These are phyloP conservation scores for Eutypa lata DNA, from an alignment of 2,329 filamentous ascomycete genomes.

Conservation along the genomic window DNA sequence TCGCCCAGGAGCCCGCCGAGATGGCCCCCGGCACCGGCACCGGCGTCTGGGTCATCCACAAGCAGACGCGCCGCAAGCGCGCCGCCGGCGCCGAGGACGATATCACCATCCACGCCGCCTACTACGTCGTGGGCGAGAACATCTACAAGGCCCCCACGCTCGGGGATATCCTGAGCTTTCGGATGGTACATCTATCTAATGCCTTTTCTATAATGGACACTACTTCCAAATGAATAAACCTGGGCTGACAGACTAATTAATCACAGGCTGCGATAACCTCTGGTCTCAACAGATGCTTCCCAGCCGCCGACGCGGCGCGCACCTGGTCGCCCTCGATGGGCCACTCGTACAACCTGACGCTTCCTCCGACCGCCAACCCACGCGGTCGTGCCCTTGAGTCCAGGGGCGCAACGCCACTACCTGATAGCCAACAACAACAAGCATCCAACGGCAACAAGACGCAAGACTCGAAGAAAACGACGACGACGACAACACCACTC, in stretches of 20 bases:
- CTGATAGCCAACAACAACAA: slow-evolving; percentile 21
- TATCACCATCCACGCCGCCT: slow-evolving; percentile 56
- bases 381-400: slow-evolving; percentile 35
- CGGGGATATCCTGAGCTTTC: slow-evolving; percentile 55
- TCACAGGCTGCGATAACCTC: slow-evolving; percentile 52
- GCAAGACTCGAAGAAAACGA: slow-evolving; percentile 30
- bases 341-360: slow-evolving; percentile 46
- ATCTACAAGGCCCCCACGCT: slow-evolving; percentile 65
- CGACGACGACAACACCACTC: slow-evolving; percentile 30
- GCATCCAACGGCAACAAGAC: slow-evolving; percentile 21
- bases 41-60: slow-evolving; percentile 67
- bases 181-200: slow-evolving; percentile 45
- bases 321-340: slow-evolving; percentile 55
- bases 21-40: slow-evolving; percentile 58
- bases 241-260: too few species aligned
- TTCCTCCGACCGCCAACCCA: slow-evolving; percentile 14
- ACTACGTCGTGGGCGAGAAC: slow-evolving; percentile 64
- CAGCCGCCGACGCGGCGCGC: slow-evolving; percentile 46
- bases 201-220: slow-evolving; percentile 2
- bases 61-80: slow-evolving; percentile 61
- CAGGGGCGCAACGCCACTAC: slow-evolving; percentile 47
- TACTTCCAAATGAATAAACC: too few species aligned
- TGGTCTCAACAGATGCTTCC: slow-evolving; percentile 50
- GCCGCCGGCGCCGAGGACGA: slow-evolving; percentile 54
- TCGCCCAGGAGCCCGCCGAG: slow-evolving; percentile 63